Evolutionary conservation across 345 rosid genomes (phyloP), one percentile per base, ranked within the genome.

Genomic region (Hevea brasiliensis): DNA sequence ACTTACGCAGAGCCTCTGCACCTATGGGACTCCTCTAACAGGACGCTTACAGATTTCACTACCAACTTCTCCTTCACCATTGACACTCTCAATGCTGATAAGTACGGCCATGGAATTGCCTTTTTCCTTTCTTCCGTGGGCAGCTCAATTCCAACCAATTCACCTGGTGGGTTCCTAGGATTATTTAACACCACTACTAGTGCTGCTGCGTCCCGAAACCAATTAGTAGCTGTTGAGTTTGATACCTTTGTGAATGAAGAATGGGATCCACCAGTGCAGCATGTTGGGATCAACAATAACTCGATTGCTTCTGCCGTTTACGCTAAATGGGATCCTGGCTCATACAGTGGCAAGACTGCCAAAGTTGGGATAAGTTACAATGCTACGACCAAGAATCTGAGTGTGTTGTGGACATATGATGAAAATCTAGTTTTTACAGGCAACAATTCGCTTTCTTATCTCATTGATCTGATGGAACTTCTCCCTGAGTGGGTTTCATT

Each of bases 161-260:
- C 64, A 12, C n/a, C 6, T 17, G 15, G 24, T 37, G 68, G 61
- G 26, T 70, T 17, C 47, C 68, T 79, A 2, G 79, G 75, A 32
- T 35, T 74, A 12, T 32, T 79, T 4, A 69, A 65, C 62, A 32
- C 53, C 2, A 63, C 61, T 0, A n/a, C 24, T 29, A 8, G 2
- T 4, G 27, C 26, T 23, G 55, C 35, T 12, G 6, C 8, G 40
- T 7, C 73, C 2, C 10, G 17, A 50, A 59, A 56, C n/a, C 40
- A 59, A 17, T n/a, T 74, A 14, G 68, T 79, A 32, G 17, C 48
- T 8, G 69, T 79, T 27, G 75, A 79, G 45, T 79, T 79, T 50
- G 82, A 79, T 32, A 42, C 82, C 0, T 54, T 12, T 48, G n/a
- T 29, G 2, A 48, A 78, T 58, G 2, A 0, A 3, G 62, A 0